Conservation (phyloP, 108 stramenopile species). For the Cyclotella cryptica region DNA sequence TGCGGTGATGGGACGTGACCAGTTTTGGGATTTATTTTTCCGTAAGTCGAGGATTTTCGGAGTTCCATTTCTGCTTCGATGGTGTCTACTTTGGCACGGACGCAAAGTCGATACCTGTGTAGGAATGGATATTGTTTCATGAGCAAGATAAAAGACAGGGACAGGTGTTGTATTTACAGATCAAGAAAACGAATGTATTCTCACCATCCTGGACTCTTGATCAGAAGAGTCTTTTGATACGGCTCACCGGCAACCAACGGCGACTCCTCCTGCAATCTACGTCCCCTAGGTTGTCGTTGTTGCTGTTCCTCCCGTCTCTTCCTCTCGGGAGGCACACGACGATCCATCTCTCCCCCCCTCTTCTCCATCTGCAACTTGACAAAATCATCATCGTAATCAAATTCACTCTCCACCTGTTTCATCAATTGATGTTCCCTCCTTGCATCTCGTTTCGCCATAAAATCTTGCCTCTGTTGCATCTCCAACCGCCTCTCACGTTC, state of each 20-base stretch:
- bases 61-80: constrained; percentile 83
- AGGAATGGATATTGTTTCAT: not conserved
- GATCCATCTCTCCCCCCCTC: constrained; percentile 8
- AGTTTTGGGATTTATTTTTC: constrained; percentile 60
- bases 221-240: constrained; percentile 55
- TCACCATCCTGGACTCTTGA: constrained; percentile 65
- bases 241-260: constrained; percentile 61
- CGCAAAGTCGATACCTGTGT: constrained; percentile 69
- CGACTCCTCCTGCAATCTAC: constrained; percentile 3
- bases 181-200: not conserved
- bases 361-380: constrained; percentile 49
- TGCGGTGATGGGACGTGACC: constrained; percentile 76
- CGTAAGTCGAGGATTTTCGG: constrained; percentile 71
- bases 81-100: constrained; percentile 54
- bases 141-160: not conserved
- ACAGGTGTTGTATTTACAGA: too few relatives aligned
- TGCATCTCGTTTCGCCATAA: constrained; percentile 2
- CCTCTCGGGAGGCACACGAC: not conserved
- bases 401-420: constrained; percentile 33
- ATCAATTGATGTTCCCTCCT: constrained; percentile 12
- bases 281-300: not conserved
- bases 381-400: constrained; percentile 50
- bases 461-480: constrained; percentile 4
- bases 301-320: not conserved
- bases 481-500: constrained; percentile 15